Evolutionary conservation across 805 yeast genomes (phyloP).

Genomic region (Starmerella bombicola): DNA sequence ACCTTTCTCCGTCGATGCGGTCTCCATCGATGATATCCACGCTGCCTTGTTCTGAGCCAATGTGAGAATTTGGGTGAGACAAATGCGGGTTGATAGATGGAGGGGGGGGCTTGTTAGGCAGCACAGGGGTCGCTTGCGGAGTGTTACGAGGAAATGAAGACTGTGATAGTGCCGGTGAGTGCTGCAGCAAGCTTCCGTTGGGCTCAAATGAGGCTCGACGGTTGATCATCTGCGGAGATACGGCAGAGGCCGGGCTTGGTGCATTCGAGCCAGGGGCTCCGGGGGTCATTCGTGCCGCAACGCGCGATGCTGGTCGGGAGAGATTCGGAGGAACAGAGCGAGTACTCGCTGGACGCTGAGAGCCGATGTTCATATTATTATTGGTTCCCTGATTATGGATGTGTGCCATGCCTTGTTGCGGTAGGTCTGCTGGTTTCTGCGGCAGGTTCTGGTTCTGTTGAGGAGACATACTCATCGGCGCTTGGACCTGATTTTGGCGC

Average conservation of each 20-base stretch:
- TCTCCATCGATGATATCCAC: not conserved
- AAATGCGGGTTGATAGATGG: not conserved
- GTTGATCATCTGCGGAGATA: slow-evolving; percentile 4
- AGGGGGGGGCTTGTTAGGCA: slow-evolving; percentile 5
- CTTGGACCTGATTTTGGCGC: too few species aligned
- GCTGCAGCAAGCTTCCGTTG: slow-evolving; percentile 9
- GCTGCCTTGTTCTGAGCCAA: not conserved
- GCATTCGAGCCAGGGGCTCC: too few species aligned
- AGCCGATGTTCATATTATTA: too few species aligned
- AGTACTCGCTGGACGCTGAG: too few species aligned
- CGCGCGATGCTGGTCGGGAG: too few species aligned
- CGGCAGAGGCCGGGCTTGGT: not conserved
- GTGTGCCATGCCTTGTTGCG: too few species aligned
- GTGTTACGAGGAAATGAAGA: slow-evolving; percentile 4
- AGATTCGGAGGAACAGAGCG: too few species aligned
- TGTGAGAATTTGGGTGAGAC: too few species aligned
- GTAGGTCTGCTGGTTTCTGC: not conserved
- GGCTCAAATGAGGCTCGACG: slow-evolving; percentile 5
- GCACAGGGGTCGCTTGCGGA: slow-evolving; percentile 6
- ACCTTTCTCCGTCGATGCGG: not conserved
- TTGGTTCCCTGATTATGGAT: too few species aligned
- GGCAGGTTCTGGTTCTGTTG: too few species aligned
- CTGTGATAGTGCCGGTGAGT: slow-evolving; percentile 12
- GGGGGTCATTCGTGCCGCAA: too few species aligned
- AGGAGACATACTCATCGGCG: too few species aligned